Conservation (phyloP, 2,329 filamentous ascomycete species). For the Fusarium fujikuroi region DNA sequence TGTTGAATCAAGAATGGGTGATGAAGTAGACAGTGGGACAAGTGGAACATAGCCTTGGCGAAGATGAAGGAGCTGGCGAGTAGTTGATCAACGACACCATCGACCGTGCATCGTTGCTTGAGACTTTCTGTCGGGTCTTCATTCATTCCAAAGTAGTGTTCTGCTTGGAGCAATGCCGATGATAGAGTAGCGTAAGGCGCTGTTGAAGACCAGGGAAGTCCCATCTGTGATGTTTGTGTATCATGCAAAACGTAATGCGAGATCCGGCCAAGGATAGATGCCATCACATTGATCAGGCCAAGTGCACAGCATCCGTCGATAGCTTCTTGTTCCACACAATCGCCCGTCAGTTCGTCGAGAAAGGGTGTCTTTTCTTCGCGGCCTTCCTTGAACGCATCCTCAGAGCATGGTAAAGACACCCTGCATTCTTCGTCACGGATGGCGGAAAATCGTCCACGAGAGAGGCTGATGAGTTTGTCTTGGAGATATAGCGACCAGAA, state of each 20-base stretch:
- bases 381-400: background rate
- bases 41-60: conserved; percentile 17
- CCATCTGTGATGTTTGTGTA: background rate
- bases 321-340: conserved; percentile 8
- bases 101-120: background rate
- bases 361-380: background rate
- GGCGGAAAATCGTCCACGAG: conserved; percentile 8
- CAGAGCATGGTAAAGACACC: background rate
- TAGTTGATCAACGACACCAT: background rate
- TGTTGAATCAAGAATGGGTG: conserved; percentile 13
- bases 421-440: conserved; percentile 17
- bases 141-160: conserved; percentile 12
- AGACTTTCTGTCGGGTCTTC: background rate
- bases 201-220: conserved; percentile 1
- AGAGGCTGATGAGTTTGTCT: conserved; percentile 13
- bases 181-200: conserved; percentile 1
- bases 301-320: background rate
- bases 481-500: conserved; percentile 9
- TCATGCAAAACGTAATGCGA: conserved; percentile 9
- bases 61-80: conserved; percentile 14
- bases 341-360: background rate
- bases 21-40: conserved; percentile 14
- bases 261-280: conserved; percentile 2
- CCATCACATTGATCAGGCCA: conserved; percentile 3
- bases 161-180: background rate